Evolutionary conservation across 306 rosid species (phyloP).

Genomic region (Prinsepia uniflora): DNA sequence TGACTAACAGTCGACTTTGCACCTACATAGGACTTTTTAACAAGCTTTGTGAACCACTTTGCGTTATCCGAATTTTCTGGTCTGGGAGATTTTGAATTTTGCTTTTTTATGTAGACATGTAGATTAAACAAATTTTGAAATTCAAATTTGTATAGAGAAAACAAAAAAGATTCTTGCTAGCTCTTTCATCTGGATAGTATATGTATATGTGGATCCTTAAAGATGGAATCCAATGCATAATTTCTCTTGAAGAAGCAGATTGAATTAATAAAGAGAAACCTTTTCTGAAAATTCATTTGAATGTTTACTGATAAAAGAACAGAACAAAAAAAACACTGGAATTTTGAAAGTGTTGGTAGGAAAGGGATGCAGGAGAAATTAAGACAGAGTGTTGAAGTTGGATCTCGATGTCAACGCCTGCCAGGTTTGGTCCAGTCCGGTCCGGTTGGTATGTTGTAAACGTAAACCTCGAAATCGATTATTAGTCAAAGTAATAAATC

Average conservation of each 20-base stretch:
- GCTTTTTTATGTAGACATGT: too few relatives aligned
- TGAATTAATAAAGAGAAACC: not conserved
- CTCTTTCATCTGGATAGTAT: too few relatives aligned
- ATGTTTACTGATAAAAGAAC: not conserved
- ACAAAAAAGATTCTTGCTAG: too few relatives aligned
- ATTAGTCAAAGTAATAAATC: not conserved
- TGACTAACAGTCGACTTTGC: too few relatives aligned
- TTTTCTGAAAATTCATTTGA: not conserved
- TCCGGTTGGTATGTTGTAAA: not conserved
- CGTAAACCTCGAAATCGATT: not conserved
- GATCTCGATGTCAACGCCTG: conserved; percentile 24
- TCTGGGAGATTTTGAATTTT: too few relatives aligned
- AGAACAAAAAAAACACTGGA: not conserved
- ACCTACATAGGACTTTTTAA: too few relatives aligned
- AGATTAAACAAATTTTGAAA: too few relatives aligned
- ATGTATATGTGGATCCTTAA: too few relatives aligned
- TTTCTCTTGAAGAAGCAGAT: not conserved
- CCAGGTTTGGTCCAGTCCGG: not conserved
- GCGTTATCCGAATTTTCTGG: too few relatives aligned
- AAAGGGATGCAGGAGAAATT: not conserved
- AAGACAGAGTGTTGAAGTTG: not conserved
- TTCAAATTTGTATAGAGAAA: too few relatives aligned
- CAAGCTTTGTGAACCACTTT: too few relatives aligned
- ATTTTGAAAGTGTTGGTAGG: conserved; percentile 11
- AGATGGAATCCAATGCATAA: not conserved